Percentiles rank a stretch among this genome's conserved stretches.
Conservation (phyloP, 1,284 basidiomycete genomes). For the Trichosporon ovoides region DNA sequence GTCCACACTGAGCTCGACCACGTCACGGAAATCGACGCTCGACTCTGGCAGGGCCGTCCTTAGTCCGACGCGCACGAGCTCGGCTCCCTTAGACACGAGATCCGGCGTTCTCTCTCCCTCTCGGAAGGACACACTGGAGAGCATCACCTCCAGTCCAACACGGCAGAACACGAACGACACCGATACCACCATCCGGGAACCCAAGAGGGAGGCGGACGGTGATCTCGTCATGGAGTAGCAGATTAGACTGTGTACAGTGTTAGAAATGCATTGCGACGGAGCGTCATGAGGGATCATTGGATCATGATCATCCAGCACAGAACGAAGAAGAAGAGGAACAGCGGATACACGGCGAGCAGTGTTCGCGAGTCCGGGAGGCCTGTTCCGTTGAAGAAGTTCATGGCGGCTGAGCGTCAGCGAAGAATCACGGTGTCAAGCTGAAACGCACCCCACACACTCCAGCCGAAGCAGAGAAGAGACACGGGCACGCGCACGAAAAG, state of each 20-base stretch:
- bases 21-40: not conserved
- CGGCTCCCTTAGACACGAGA: not conserved
- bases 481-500: slow-evolving; percentile 82
- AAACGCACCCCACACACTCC: slow-evolving; percentile 86
- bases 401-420: slow-evolving; percentile 59
- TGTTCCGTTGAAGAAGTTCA: slow-evolving; percentile 90
- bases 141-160: not conserved
- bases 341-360: slow-evolving; percentile 84
- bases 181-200: not conserved
- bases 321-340: slow-evolving; percentile 58
- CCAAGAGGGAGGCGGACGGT: not conserved
- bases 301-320: slow-evolving; percentile 93
- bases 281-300: slow-evolving; percentile 51
- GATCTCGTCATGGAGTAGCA: not conserved
- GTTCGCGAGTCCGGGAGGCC: slow-evolving; percentile 82
- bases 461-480: slow-evolving; percentile 76
- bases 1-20: not conserved
- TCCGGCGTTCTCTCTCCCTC: not conserved
- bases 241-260: not conserved
- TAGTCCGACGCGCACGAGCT: not conserved
- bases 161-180: not conserved
- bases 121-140: not conserved
- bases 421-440: not conserved
- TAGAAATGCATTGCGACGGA: not conserved
- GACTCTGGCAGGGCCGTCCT: not conserved